phyloP scores from a whole-genome alignment of 2,329 filamentous ascomycete species.

The Microdochium paspali region DNA sequence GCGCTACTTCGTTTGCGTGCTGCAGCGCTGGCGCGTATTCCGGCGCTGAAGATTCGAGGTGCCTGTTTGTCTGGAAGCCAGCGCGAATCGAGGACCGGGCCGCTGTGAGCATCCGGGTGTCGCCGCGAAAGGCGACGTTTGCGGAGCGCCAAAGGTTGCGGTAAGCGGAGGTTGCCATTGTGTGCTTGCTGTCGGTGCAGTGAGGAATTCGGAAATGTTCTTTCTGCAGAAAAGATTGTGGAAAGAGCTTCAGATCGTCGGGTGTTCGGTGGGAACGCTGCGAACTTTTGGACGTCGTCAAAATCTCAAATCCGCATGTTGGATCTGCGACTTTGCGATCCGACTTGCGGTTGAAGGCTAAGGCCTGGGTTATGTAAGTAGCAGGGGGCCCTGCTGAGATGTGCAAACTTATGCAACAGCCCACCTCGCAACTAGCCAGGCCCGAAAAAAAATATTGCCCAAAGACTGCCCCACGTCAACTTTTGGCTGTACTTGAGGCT shows the following conservation, averaged over 20 bases:
- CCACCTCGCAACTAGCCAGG: neutral
- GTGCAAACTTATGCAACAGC: neutral
- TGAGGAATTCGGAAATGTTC: too few relatives aligned
- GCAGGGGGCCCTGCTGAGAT: too few relatives aligned
- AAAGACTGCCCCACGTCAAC: conserved; percentile 5
- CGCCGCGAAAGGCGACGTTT: conserved; percentile 74
- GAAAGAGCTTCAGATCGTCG: too few relatives aligned
- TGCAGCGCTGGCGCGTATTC: conserved; percentile 56
- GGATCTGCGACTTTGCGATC: too few relatives aligned
- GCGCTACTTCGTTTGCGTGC: conserved; percentile 75
- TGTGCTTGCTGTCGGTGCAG: neutral
- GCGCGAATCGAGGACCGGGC: conserved; percentile 64
- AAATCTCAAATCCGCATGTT: too few relatives aligned
- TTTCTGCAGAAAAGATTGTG: too few relatives aligned
- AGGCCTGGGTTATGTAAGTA: too few relatives aligned
- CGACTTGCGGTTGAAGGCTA: too few relatives aligned
- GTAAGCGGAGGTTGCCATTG: conserved; percentile 69
- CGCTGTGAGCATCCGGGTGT: conserved; percentile 56
- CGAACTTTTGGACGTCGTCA: too few relatives aligned
- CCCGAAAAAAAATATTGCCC: conserved; percentile 7
- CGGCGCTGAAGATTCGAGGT: conserved; percentile 45
- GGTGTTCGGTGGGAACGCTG: too few relatives aligned
- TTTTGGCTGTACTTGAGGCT: too few relatives aligned
- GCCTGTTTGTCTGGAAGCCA: conserved; percentile 61
- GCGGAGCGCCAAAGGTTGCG: conserved; percentile 72